Evolutionary conservation across 768 basidiomycete species (phyloP), one percentile per base, ranked within the genome.

Genomic region (Favolaschia claudopus): DNA sequence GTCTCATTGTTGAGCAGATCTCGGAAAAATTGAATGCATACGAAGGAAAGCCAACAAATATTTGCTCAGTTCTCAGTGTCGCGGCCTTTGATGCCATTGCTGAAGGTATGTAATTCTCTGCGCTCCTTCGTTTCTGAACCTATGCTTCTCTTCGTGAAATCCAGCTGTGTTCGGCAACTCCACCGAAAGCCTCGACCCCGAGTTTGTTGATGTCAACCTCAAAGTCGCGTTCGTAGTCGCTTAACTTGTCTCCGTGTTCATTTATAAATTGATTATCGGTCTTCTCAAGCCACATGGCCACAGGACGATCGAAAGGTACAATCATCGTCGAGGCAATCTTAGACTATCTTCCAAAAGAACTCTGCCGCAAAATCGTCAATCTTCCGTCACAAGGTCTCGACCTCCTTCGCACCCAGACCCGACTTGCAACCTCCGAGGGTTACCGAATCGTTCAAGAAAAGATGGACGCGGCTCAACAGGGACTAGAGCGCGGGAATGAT

Each of bases 151-250:
- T 47, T n/a, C n/a, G 47, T 31, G 24, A 37, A 34, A 56, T 56
- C 36, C 40, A 56, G 55, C 49, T 45, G 55, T 56, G 40, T 49
- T 56, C 37, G 55, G 55, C 55, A 48, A 47, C 46, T 31, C 55
- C 40, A 34, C 44, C 25, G 46, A 56, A 32, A 47, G 49, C 38
- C 46, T 56, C 24, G 55, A 47, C 25, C 46, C 55, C 38, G 55
- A 56, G 29, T 56, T 56, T 28, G 55, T 56, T 33, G 32, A 56
- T 48, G 49, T 38, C 34, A 56, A 56, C 46, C 42, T 32, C 43
- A 49, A 56, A 31, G 44, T 56, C 40, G 44, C 49, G 55, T 56
- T 38, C 46, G 46, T 39, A 39, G 31, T 37, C 33, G 27, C 31
- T 29, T 34, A 48, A 28, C 33, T 25, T 34, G n/a, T n/a, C n/a